Conservation (phyloP, 441 rosid genomes). For the Adansonia grandidieri region DNA sequence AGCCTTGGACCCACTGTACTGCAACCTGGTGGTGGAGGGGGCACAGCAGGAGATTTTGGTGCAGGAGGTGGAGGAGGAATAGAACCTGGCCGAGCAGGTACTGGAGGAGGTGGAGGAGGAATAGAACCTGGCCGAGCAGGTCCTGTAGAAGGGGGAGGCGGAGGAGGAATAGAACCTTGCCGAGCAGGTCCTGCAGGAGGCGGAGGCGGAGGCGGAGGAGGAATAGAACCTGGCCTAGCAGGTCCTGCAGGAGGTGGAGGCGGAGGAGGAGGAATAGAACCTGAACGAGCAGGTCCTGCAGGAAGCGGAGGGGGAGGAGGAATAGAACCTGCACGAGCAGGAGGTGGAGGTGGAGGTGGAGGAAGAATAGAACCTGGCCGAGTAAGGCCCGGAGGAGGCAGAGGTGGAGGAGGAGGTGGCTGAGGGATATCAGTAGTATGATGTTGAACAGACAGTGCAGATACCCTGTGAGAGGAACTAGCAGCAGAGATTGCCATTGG, state of each 20-base stretch:
- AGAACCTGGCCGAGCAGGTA: slow-evolving; percentile 31
- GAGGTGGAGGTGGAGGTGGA: slow-evolving; percentile 68
- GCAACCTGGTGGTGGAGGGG: slow-evolving; percentile 53
- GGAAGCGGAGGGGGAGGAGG: slow-evolving; percentile 61
- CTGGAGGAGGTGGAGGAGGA: slow-evolving; percentile 23
- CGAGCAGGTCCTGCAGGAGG: too few species aligned
- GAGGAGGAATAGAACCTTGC: too few species aligned
- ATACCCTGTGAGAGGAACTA: slow-evolving; percentile 21
- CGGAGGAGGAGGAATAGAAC: slow-evolving; percentile 52
- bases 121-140: slow-evolving; percentile 1
- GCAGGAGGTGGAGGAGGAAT: slow-evolving; percentile 60
- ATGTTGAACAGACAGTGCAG: slow-evolving; percentile 24
- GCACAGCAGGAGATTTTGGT: slow-evolving; percentile 56
- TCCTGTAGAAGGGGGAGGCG: too few species aligned
- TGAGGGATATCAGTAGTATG: slow-evolving; percentile 26
- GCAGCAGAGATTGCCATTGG: slow-evolving; percentile 14
- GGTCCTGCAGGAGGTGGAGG: slow-evolving; percentile 47
- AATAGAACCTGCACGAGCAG: slow-evolving; percentile 40
- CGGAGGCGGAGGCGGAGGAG: slow-evolving; percentile 45
- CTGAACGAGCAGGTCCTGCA: slow-evolving; percentile 30
- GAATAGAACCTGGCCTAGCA: slow-evolving; percentile 19
- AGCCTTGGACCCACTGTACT: slow-evolving; percentile 51
- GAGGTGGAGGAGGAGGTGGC: slow-evolving; percentile 40
- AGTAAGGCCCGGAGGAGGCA: slow-evolving; percentile 46
- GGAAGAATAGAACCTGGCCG: slow-evolving; percentile 45